These are phyloP conservation scores for Cucurbita moschata DNA, from an alignment of 306 rosid genomes.

Conservation along the genomic window DNA sequence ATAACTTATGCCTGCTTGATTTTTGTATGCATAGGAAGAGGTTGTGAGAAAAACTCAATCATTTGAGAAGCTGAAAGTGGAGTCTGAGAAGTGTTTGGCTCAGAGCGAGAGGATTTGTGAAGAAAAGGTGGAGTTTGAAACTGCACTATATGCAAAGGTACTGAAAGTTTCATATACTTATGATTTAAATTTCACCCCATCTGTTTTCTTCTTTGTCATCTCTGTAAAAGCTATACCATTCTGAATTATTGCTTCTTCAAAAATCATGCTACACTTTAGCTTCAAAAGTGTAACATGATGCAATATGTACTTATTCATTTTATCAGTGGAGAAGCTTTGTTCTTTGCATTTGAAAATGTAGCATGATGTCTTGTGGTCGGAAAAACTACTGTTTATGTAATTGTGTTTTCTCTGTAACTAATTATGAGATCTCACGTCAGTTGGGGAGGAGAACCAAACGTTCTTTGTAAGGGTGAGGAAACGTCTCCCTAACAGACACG, in stretches of 20 bases:
- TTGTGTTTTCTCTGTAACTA: neutral
- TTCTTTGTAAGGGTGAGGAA: too few relatives aligned
- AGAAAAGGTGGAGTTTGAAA: constrained; percentile 68
- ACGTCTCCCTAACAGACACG: too few relatives aligned
- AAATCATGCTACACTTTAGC: neutral
- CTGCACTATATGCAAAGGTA: constrained; percentile 60
- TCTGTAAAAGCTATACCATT: neutral
- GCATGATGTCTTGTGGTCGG: neutral
- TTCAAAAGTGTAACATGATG: neutral
- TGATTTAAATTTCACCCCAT: neutral
- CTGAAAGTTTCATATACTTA: neutral
- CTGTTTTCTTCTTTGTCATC: neutral
- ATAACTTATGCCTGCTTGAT: neutral
- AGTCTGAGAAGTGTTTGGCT: constrained; percentile 63
- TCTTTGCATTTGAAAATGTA: neutral
- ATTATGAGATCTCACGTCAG: neutral
- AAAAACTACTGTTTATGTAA: neutral
- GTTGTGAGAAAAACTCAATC: constrained; percentile 57
- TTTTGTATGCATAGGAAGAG: constrained; percentile 48
- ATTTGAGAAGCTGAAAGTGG: constrained; percentile 62
- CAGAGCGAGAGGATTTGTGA: constrained; percentile 60
- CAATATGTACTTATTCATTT: neutral
- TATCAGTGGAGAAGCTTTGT: neutral
- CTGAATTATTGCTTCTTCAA: neutral
- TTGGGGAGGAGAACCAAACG: too few relatives aligned